Percentiles rank a stretch among this genome's conserved stretches.
phyloP scores from a whole-genome alignment of 2,329 filamentous ascomycete genomes.

The Hymenoscyphus fraxineus region DNA sequence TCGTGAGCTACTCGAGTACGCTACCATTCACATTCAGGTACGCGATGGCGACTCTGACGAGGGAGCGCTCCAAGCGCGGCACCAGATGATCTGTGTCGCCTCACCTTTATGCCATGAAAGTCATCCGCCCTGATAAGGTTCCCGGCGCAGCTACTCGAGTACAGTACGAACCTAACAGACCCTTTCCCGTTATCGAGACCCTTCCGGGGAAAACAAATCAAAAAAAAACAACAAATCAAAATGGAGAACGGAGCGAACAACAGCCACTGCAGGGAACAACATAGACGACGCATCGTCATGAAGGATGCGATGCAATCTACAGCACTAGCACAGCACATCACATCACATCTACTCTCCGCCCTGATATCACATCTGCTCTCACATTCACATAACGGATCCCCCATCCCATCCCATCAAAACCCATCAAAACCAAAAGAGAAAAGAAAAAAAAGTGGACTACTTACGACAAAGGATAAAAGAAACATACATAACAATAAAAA shows the following conservation, averaged over 20 bases:
- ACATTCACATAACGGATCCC: neutral
- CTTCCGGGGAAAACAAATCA: neutral
- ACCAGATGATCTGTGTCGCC: neutral
- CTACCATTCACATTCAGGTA: neutral
- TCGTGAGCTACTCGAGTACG: too few species aligned
- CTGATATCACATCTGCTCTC: too few species aligned
- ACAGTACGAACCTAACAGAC: slow-evolving; percentile 1
- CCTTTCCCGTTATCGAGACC: neutral
- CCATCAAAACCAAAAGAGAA: too few species aligned
- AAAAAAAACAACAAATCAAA: neutral
- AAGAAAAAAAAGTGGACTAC: too few species aligned
- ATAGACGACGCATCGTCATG: neutral
- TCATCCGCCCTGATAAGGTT: neutral
- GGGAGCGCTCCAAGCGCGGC: neutral
- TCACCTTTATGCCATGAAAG: neutral
- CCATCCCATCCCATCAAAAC: too few species aligned
- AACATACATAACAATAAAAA: too few species aligned
- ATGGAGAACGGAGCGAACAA: too few species aligned
- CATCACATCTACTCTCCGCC: too few species aligned
- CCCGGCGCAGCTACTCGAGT: neutral
- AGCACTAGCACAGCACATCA: too few species aligned
- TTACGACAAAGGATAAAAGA: neutral
- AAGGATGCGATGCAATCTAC: neutral
- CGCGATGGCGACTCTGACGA: neutral
- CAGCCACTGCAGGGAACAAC: neutral